Base-by-base conservation (phyloP, 345 rosid species). In the Boechera retrofracta region DNA sequence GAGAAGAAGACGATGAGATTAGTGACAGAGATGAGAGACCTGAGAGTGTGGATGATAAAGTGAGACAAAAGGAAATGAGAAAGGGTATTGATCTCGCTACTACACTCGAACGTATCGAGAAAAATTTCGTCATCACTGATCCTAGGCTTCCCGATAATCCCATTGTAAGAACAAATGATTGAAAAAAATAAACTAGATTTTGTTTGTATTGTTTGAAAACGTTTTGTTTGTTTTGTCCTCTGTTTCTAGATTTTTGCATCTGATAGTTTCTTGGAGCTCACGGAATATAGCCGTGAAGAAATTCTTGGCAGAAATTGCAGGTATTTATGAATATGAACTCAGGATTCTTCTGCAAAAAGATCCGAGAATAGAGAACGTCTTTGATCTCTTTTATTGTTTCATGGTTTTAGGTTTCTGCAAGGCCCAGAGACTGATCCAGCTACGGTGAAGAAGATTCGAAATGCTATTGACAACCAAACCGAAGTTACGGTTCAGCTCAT, bases 131-230 rank as follows among this genome's bases (percentile, higher is more conserved):
- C 86, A 92, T 94, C 42, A 94, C 97, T 5, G 98, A 94, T 87
- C 98, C 98, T 45, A 82, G 98, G 82, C 88, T 94, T 64, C 97
- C 98, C 13, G 98, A 94, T 78, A 94, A 94, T 79, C 98, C 98
- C 84, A 94, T 94, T 69, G 98, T 94, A 90, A 87, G 93, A 49
- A 61, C 4, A 52, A 6, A 24, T 18, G 3, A 3, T 28, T 48
- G 1, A 16, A 16, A 16, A 16, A 16, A 16, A 16, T 16, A 16
- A 16, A 16, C 16, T 16, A 16, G 16, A 16, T 21, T 21, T 21
- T 21, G 24, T 21, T 21, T 21, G 24, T 1, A 21, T 72, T 8
- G 39, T 72, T 9, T 78, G 29, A 77, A 28, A 35, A 4, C 0
- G 32, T 47, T 13, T 66, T 45, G n/a, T 60, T 65, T 69, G 35